Conservation (phyloP, 306 rosid genomes). For the Fagus crenata region DNA sequence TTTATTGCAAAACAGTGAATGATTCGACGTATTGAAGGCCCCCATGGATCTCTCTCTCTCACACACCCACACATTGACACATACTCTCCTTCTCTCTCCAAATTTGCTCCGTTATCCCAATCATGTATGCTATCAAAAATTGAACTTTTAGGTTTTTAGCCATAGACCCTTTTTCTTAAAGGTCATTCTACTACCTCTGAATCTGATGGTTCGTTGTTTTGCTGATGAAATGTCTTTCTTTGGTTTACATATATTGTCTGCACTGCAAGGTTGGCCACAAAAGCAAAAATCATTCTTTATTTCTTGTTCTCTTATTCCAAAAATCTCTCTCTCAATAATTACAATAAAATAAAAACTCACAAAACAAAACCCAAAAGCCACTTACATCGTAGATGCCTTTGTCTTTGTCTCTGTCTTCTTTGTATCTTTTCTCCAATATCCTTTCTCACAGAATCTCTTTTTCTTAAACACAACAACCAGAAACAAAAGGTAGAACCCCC, state of each 20-base stretch:
- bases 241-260: conserved; percentile 1
- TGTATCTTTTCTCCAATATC: conserved; percentile 1
- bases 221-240: neutral
- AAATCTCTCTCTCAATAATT: neutral
- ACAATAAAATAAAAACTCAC: neutral
- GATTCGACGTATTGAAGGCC: neutral
- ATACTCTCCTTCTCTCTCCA: neutral
- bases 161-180: neutral
- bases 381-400: neutral
- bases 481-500: neutral
- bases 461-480: neutral
- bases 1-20: neutral
- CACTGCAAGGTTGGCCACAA: neutral
- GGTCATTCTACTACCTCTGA: neutral
- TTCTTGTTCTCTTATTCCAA: neutral
- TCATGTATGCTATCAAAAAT: too few species aligned
- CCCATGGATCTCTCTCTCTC: neutral
- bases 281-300: neutral
- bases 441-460: neutral
- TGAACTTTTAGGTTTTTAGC: too few species aligned
- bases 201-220: neutral
- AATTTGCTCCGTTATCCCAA: neutral
- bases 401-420: neutral
- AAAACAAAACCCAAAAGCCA: neutral
- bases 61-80: too few species aligned